Base-by-base conservation (phyloP, 805 yeast species). In the Nakazawaea laoshanensis region DNA sequence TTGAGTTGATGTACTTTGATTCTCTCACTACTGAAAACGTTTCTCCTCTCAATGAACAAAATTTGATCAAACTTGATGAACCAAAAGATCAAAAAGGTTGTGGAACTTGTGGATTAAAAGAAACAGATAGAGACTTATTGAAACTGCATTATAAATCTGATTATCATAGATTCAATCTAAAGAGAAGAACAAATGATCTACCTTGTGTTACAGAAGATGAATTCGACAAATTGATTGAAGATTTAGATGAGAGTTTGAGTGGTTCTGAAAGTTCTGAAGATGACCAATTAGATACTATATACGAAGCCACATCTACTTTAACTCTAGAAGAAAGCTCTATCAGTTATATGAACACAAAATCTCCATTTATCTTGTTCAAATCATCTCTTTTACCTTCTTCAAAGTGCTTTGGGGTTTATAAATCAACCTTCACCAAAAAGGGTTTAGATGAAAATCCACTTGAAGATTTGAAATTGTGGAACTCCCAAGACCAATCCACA, bases 341-440 rank as follows among this genome's bases (percentile, higher is more conserved):
- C 23, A 68, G 79, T 46, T 74, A 66, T 46, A 47, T 81, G 39
- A 74, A 79, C 36, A 77, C 89, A 0, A 72, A 75, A 44, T 76
- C 94, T 0, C 87, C 96, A 1, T 72, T 57, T 33, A 64, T 84
- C 1, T 57, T 71, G 26, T 78, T 79, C 49, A 61, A 67, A 37
- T 71, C 85, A 1, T 37, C 55, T 0, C 35, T 62, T 3, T 37
- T 79, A 11, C 64, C 70, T 1, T 46, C 54, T 0, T 55, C 54
- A 4, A 65, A 67, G 37, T 73, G 75, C 2, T 68, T 81, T 42
- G 87, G 86, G 0, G 60, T 74, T 0, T 87, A 77, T 54, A 87
- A 85, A 46, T 55, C 77, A 0, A 43, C 82, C 12, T 73, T 85
- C 43, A 61, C 61, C 23, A 51, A 57, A 2, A 40, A 53, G 0